phyloP scores from a whole-genome alignment of 371 early-diverging fungal species.

The Blakeslea trispora region DNA sequence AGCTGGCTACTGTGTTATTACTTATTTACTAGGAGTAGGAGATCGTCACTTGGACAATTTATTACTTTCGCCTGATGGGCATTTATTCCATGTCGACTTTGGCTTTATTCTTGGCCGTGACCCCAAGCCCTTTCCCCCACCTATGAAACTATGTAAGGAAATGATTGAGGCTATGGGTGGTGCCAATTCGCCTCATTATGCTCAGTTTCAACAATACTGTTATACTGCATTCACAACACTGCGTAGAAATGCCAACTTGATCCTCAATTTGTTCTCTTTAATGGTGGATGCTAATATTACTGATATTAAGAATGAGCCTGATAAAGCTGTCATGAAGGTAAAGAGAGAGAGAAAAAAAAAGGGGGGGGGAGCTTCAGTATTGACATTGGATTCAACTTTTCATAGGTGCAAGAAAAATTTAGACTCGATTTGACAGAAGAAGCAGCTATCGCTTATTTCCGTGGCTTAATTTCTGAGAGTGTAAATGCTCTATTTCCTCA shows the following conservation, averaged over 20 bases:
- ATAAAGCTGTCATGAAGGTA: slow-evolving; percentile 93
- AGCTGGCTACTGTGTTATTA: slow-evolving; percentile 98
- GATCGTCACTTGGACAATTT: slow-evolving; percentile 98
- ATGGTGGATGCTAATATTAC: slow-evolving; percentile 95
- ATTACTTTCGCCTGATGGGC: slow-evolving; percentile 84
- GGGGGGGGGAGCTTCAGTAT: too few species aligned
- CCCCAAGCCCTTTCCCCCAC: slow-evolving; percentile 98
- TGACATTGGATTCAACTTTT: too few species aligned
- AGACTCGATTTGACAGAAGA: slow-evolving; percentile 91
- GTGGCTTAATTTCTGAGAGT: slow-evolving; percentile 88
- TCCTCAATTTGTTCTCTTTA: slow-evolving; percentile 92
- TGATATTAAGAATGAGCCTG: slow-evolving; percentile 96
- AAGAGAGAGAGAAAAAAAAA: too few species aligned
- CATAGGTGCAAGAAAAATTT: slow-evolving; percentile 94
- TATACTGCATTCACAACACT: slow-evolving; percentile 92
- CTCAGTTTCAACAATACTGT: slow-evolving; percentile 87
- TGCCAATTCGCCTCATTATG: slow-evolving; percentile 76
- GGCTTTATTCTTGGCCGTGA: slow-evolving; percentile 97
- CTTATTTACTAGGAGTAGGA: slow-evolving; percentile 98
- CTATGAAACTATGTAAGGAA: slow-evolving; percentile 98
- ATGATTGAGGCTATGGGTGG: slow-evolving; percentile 99
- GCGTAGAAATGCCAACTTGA: slow-evolving; percentile 90
- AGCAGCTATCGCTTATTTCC: slow-evolving; percentile 92
- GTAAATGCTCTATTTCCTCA: slow-evolving; percentile 96
- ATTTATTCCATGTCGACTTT: slow-evolving; percentile 98